Conservation (phyloP, 2,329 filamentous ascomycete species). For the Fusarium sp. region DNA sequence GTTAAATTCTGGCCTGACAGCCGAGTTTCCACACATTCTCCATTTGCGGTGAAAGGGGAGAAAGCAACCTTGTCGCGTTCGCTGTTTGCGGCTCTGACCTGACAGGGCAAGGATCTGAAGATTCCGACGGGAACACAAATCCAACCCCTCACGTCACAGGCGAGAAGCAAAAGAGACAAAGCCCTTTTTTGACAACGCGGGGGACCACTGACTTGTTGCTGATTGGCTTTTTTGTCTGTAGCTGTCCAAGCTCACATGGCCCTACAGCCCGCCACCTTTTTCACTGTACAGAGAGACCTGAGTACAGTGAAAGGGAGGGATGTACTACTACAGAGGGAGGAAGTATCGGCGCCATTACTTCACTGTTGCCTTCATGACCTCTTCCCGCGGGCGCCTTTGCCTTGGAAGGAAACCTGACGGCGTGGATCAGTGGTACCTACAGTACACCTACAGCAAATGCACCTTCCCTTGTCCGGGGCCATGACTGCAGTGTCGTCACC, state of each 20-base stretch:
- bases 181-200: constrained; percentile 17
- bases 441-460: neutral
- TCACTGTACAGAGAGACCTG: neutral
- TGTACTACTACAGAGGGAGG: neutral
- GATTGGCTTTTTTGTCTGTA: constrained; percentile 22
- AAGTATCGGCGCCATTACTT: constrained; percentile 19
- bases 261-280: neutral
- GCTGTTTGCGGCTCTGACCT: neutral
- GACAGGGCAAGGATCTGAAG: neutral
- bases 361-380: constrained; percentile 18
- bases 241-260: neutral
- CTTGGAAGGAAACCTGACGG: constrained; percentile 27
- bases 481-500: constrained; percentile 30
- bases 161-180: neutral
- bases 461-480: constrained; percentile 24
- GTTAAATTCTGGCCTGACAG: neutral
- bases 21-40: neutral
- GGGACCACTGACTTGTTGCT: constrained; percentile 18
- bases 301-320: neutral
- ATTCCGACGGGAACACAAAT: neutral
- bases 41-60: neutral
- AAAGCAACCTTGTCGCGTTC: neutral
- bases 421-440: constrained; percentile 27
- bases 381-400: constrained; percentile 6
- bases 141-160: neutral